Base-by-base conservation (phyloP, 139 green algal species). In the Coelastrella sp. region DNA sequence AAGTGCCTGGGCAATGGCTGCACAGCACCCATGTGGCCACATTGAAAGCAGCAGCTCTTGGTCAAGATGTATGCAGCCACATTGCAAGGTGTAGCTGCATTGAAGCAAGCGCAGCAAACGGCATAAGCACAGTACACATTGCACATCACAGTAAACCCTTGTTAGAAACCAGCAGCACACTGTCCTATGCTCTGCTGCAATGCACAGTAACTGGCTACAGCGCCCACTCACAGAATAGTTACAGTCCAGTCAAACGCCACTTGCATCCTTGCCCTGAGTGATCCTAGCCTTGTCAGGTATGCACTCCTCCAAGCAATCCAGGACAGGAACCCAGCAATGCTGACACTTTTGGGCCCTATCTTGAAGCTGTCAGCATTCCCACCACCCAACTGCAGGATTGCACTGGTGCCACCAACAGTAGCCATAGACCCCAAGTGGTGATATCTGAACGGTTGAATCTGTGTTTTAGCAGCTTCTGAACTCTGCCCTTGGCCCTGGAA, bases 261-360 rank as follows among this genome's bases (percentile, higher is more conserved):
- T 19, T 94, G 92, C 49, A 97, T 20, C 0, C 95, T 84, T 63
- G 95, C 96, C 59, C 89, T 91, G 0, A 94, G 70, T 11, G 74
- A 94, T 84, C 96, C 96, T 58, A 98, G 92, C 6, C 95, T 89
- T 0, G 96, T 98, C 19, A 98, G 93, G 91, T 98, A 98, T 9
- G 96, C 96, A 10, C 87, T 94, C 49, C 96, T 90, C 96, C 96
- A 98, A 0, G 95, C 94, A 14, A 98, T 10, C 70, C 70, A 98
- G 57, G 80, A 92, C 72, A 92, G 86, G 72, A 97, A 95, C 19
- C 82, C 82, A 74, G 82, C 65, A 20, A 87, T 87, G 63, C 24
- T 87, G 14, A 87, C 20, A 10, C 87, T 87, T 56, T 88, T 63
- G 57, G 84, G 63, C 70, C 22, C 72, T 25, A 92, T 60, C 3